Conservation (phyloP, 78 protist species). For the Cyanophora paradoxa region DNA sequence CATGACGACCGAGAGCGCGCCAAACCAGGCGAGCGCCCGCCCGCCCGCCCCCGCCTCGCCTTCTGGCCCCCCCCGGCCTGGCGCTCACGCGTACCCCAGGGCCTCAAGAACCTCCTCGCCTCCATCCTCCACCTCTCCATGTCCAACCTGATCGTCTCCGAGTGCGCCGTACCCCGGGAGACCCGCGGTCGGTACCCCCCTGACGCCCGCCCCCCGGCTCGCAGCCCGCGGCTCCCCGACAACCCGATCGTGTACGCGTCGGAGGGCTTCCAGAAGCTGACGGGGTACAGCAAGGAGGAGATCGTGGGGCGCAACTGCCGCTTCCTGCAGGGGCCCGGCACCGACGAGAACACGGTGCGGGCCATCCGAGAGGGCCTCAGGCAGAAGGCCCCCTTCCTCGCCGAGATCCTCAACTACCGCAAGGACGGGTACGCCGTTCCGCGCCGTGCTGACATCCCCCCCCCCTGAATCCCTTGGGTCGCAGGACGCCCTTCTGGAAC, state of each 20-base stretch:
- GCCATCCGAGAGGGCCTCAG: background rate
- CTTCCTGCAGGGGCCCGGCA: slow-evolving; percentile 20
- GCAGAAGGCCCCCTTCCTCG: background rate
- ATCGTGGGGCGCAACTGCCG: slow-evolving; percentile 22
- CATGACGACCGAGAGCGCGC: no score
- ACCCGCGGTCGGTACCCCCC: no score
- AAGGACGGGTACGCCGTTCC: background rate
- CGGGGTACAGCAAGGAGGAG: slow-evolving; percentile 2
- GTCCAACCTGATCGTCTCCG: no score
- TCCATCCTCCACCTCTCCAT: background rate
- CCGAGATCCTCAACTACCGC: slow-evolving; percentile 1
- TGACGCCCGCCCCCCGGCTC: no score
- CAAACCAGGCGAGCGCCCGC: no score
- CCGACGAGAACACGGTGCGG: background rate
- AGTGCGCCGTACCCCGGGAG: no score
- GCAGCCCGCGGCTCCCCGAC: no score
- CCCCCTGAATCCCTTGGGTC: no score
- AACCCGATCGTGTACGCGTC: background rate
- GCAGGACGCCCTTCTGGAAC: background rate
- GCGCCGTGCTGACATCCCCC: no score
- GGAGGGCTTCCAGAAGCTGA: background rate
- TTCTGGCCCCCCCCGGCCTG: no score
- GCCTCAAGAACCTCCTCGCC: background rate
- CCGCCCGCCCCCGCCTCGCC: no score
- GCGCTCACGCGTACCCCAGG: no score